Evolutionary conservation across 2,329 filamentous ascomycete genomes (phyloP).

Genomic region (Xylariaceae sp.): DNA sequence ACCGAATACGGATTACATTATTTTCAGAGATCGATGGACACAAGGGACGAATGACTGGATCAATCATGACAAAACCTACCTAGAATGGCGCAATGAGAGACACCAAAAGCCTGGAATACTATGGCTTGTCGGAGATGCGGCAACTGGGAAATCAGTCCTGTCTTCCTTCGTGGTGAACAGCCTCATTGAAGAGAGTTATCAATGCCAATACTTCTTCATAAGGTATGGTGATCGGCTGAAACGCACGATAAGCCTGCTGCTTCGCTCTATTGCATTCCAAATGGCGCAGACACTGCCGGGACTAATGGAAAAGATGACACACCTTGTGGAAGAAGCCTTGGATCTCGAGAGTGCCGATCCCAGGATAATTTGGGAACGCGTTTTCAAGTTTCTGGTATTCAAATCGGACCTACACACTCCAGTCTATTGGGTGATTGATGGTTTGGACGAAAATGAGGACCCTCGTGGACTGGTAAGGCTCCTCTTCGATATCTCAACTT

Average conservation of each 20-base stretch:
- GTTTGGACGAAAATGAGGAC: constrained; percentile 34
- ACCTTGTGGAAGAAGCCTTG: constrained; percentile 21
- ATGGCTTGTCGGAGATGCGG: constrained; percentile 12
- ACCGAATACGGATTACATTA: constrained; percentile 15
- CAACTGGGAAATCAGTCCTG: constrained; percentile 18
- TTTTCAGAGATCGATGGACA: constrained; percentile 18
- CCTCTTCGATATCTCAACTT: constrained; percentile 17
- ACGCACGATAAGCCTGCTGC: constrained; percentile 16
- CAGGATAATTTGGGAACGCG: constrained; percentile 28
- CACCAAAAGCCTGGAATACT: constrained; percentile 1
- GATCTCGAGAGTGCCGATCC: constrained; percentile 25
- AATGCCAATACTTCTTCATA: constrained; percentile 18
- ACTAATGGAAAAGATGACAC: constrained; percentile 20
- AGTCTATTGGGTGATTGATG: constrained; percentile 39
- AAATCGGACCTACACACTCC: constrained; percentile 18
- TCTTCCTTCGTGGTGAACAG: constrained; percentile 16
- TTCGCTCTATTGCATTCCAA: constrained; percentile 32
- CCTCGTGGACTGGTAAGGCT: constrained; percentile 26
- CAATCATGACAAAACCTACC: constrained; percentile 2
- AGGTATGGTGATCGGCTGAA: constrained; percentile 13
- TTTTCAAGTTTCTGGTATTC: constrained; percentile 31
- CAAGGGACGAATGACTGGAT: constrained; percentile 15
- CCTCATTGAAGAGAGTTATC: constrained; percentile 7
- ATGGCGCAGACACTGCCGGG: constrained; percentile 21
- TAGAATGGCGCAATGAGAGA: constrained; percentile 5